Percentiles rank a stretch among this genome's conserved stretches.
phyloP scores from a whole-genome alignment of 169 alveolate species.

The Plasmodium adleri region DNA sequence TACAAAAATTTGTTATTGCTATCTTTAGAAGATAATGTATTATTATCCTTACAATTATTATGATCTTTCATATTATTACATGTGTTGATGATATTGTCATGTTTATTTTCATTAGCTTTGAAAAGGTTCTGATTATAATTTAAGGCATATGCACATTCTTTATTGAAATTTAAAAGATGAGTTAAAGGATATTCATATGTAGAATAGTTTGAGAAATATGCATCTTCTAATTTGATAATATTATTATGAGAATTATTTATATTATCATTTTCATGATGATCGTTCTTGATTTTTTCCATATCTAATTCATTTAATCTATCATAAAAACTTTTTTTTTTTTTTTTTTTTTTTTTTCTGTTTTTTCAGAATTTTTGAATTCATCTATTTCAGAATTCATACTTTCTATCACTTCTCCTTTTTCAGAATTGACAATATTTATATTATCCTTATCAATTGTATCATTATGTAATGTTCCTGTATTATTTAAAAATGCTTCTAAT shows the following conservation, averaged over 20 bases:
- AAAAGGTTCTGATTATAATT: neutral
- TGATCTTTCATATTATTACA: neutral
- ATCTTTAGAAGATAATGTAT: neutral
- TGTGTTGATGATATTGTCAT: neutral
- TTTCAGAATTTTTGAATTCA: neutral
- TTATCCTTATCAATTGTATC: constrained; percentile 58
- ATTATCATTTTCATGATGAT: neutral
- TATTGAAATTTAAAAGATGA: constrained; percentile 43
- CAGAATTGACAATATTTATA: neutral
- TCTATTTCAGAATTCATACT: neutral
- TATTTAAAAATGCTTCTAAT: constrained; percentile 83
- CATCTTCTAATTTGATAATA: neutral
- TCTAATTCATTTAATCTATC: constrained; percentile 26
- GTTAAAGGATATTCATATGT: constrained; percentile 52
- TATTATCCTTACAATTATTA: constrained; percentile 2
- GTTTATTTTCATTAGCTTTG: neutral
- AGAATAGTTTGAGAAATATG: constrained; percentile 29
- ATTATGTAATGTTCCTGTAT: constrained; percentile 42
- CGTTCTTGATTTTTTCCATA: neutral
- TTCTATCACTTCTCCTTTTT: neutral
- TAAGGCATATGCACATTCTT: constrained; percentile 32
- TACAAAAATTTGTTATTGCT: constrained; percentile 78
- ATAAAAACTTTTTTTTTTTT: constrained; percentile 49
- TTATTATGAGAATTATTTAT: neutral
- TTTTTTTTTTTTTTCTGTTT: neutral